phyloP scores from a whole-genome alignment of 768 basidiomycete genomes.

The Tubosaeta sp. region DNA sequence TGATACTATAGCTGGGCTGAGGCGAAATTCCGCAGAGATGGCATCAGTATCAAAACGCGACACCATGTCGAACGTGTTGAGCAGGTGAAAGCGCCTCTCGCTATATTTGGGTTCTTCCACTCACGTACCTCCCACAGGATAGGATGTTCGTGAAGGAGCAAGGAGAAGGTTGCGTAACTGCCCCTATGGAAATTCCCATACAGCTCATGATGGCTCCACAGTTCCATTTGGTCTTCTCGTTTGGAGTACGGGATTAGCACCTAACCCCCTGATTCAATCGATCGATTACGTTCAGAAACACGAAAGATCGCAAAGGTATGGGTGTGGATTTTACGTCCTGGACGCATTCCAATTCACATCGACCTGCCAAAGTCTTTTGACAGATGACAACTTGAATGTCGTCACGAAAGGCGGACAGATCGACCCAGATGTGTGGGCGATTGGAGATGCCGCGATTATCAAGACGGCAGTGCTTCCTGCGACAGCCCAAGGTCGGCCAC shows the following conservation, averaged over 20 bases:
- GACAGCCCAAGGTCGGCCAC: conserved; percentile 68
- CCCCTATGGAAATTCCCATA: conserved; percentile 5
- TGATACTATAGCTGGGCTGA: conserved; percentile 52
- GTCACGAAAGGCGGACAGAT: conserved; percentile 48
- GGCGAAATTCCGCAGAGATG: conserved; percentile 68
- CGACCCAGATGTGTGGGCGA: conserved; percentile 70
- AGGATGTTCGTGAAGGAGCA: conserved; percentile 67
- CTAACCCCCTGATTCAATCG: conserved; percentile 71
- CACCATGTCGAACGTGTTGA: conserved; percentile 73
- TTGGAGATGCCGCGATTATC: conserved; percentile 73
- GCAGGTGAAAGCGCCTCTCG: conserved; percentile 34
- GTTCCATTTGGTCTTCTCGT: conserved; percentile 81
- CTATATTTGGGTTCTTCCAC: conserved; percentile 8
- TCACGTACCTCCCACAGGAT: conserved; percentile 38
- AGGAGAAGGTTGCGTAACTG: conserved; percentile 51
- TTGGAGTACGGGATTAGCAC: conserved; percentile 83
- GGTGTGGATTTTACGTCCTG: conserved; percentile 22
- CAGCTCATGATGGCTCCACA: conserved; percentile 25
- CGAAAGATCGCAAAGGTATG: conserved; percentile 49
- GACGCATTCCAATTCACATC: conserved; percentile 18
- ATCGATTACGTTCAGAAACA: conserved; percentile 61
- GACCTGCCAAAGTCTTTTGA: conserved; percentile 33
- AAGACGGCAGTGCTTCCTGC: conserved; percentile 63
- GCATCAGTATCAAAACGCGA: conserved; percentile 65
- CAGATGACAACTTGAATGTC: conserved; percentile 60